Evolutionary conservation across 2,329 filamentous ascomycete species (phyloP).

Genomic region (Fusarium oxysporum): DNA sequence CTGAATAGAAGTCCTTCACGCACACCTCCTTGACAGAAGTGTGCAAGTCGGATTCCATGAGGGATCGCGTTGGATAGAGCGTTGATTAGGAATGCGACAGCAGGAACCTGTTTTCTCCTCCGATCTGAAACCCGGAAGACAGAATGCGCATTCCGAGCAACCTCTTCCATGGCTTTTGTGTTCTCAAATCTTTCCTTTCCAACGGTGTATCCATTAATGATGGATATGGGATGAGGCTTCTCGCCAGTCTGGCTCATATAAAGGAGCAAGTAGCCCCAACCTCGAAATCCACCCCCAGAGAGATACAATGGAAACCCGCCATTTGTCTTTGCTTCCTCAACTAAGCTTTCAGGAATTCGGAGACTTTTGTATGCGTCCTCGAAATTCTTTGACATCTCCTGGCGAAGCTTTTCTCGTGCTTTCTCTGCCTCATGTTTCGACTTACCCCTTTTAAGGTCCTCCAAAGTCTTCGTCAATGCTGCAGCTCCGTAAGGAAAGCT

Average conservation of each 20-base stretch:
- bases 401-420: slow-evolving; percentile 1
- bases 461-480: slow-evolving; percentile 19
- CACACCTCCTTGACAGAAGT: slow-evolving; percentile 29
- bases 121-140: slow-evolving; percentile 26
- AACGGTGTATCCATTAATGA: slow-evolving; percentile 24
- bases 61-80: slow-evolving; percentile 18
- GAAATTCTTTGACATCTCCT: slow-evolving; percentile 17
- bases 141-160: slow-evolving; percentile 24
- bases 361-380: slow-evolving; percentile 20
- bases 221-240: slow-evolving; percentile 18
- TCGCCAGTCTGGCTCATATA: slow-evolving; percentile 18
- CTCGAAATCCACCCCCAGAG: slow-evolving; percentile 22
- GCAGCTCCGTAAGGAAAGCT: slow-evolving; percentile 29
- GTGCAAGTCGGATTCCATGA: slow-evolving; percentile 18
- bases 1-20: slow-evolving; percentile 23
- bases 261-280: slow-evolving; percentile 27
- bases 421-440: slow-evolving; percentile 25
- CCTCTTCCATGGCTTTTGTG: slow-evolving; percentile 27
- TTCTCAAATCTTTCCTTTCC: slow-evolving; percentile 22
- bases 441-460: slow-evolving; percentile 11
- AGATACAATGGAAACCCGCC: slow-evolving; percentile 27
- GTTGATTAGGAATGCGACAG: slow-evolving; percentile 23
- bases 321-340: slow-evolving; percentile 1
- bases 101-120: slow-evolving; percentile 23
- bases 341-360: slow-evolving; percentile 10